Percentiles rank a stretch among this genome's conserved stretches.
Evolutionary conservation across 2,329 filamentous ascomycete species (phyloP).

Genomic region (Zarea fungicola): DNA sequence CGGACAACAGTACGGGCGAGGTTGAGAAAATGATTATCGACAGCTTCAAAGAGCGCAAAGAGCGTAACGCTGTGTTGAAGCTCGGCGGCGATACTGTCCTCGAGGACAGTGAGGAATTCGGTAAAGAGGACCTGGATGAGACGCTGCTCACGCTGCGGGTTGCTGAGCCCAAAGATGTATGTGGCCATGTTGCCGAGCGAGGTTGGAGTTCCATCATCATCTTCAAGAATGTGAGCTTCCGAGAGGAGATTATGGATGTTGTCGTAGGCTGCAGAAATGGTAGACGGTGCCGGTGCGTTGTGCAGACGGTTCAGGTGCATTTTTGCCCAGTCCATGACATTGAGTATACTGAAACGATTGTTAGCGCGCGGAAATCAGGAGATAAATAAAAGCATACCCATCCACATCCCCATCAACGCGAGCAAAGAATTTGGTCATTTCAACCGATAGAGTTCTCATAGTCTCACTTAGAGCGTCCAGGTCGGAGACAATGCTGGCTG

Average conservation of each 20-base stretch:
- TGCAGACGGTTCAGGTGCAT: slow-evolving; percentile 72
- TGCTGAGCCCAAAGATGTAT: slow-evolving; percentile 72
- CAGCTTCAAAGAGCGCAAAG: slow-evolving; percentile 84
- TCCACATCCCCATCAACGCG: slow-evolving; percentile 92
- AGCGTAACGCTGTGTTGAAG: slow-evolving; percentile 73
- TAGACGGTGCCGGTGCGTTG: slow-evolving; percentile 49
- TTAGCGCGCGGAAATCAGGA: background rate
- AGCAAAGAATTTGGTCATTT: slow-evolving; percentile 87
- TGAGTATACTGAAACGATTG: slow-evolving; percentile 60
- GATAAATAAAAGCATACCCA: slow-evolving; percentile 47
- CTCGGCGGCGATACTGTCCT: slow-evolving; percentile 83
- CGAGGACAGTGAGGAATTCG: slow-evolving; percentile 80
- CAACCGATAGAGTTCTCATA: slow-evolving; percentile 75
- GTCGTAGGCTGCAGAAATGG: slow-evolving; percentile 66
- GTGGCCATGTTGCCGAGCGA: slow-evolving; percentile 63
- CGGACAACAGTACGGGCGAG: slow-evolving; percentile 79
- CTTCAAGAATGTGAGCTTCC: slow-evolving; percentile 55
- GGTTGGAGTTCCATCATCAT: slow-evolving; percentile 54
- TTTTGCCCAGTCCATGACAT: slow-evolving; percentile 94
- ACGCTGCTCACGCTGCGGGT: slow-evolving; percentile 71
- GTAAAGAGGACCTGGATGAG: slow-evolving; percentile 79
- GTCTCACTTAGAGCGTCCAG: slow-evolving; percentile 82
- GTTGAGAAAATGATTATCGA: slow-evolving; percentile 87
- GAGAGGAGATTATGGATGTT: slow-evolving; percentile 77
- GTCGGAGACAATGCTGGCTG: slow-evolving; percentile 76